A percentile compares a stretch with the other conserved stretches of the same genome.
Evolutionary conservation across 371 early-diverging fungal species (phyloP).

Genomic region (Mucor plumbeus): DNA sequence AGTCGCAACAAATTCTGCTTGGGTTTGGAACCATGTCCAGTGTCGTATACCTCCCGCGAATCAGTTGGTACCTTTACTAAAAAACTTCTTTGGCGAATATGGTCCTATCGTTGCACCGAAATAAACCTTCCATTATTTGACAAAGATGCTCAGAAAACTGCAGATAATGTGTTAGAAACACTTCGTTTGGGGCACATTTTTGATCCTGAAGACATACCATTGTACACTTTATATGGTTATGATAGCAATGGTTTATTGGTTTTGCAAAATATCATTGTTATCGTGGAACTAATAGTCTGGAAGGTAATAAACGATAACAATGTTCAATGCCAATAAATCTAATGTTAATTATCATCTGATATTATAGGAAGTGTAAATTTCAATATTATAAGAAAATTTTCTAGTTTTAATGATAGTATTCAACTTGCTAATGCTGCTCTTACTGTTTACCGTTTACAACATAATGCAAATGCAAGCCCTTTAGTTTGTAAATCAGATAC

Average conservation of each 20-base stretch:
- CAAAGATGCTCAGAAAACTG: neutral
- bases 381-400: constrained; percentile 5
- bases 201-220: neutral
- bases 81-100: neutral
- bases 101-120: neutral
- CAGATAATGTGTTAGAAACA: neutral
- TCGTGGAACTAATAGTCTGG: neutral
- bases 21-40: neutral
- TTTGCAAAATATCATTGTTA: neutral
- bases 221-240: neutral
- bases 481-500: no score
- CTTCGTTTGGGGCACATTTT: neutral
- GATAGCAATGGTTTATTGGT: constrained; percentile 1
- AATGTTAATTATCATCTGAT: neutral
- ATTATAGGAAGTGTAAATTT: neutral
- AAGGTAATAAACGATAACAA: neutral
- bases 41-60: neutral
- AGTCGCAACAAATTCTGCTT: neutral
- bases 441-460: constrained; percentile 1
- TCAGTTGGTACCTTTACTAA: neutral
- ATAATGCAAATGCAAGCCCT: neutral
- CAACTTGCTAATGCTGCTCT: neutral
- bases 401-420: neutral
- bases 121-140: neutral
- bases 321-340: no score